Conservation (phyloP, 129 eudicot genomes). For the Smallanthus sonchifolius region DNA sequence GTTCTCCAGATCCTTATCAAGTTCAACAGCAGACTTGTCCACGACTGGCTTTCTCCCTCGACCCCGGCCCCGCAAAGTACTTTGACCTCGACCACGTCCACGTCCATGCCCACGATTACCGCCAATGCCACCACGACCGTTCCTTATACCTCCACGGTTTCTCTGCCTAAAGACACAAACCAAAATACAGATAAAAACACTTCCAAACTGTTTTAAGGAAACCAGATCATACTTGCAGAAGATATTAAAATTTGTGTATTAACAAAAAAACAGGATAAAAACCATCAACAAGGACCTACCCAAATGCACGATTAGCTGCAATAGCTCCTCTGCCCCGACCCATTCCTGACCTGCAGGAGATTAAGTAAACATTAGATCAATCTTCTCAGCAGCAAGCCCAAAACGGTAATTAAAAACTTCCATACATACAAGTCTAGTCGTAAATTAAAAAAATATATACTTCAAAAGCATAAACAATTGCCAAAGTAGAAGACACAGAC, state of each 20-base stretch:
- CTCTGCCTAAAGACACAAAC: conserved; percentile 36
- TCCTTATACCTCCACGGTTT: conserved; percentile 43
- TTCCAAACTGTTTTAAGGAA: neutral
- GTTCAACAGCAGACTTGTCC: conserved; percentile 78
- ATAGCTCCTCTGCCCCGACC: conserved; percentile 47
- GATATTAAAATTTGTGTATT: neutral
- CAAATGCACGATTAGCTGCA: conserved; percentile 42
- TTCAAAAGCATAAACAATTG: too few species aligned
- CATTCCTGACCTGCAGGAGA: conserved; percentile 53
- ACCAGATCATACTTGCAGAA: neutral
- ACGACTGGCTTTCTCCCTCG: conserved; percentile 42
- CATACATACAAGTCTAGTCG: too few species aligned
- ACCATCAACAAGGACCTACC: conserved; percentile 35
- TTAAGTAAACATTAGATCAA: neutral
- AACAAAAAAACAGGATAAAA: neutral
- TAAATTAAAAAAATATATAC: too few species aligned
- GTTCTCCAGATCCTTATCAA: conserved; percentile 87
- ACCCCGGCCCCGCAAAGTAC: conserved; percentile 44
- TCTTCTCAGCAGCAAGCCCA: neutral
- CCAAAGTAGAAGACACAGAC: too few species aligned
- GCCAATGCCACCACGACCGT: conserved; percentile 32
- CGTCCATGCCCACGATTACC: conserved; percentile 43
- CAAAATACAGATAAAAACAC: neutral
- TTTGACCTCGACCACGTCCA: conserved; percentile 40
- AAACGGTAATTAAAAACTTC: neutral